phyloP scores from a whole-genome alignment of 352 stramenopile species.

The Phytophthora parvispora region DNA sequence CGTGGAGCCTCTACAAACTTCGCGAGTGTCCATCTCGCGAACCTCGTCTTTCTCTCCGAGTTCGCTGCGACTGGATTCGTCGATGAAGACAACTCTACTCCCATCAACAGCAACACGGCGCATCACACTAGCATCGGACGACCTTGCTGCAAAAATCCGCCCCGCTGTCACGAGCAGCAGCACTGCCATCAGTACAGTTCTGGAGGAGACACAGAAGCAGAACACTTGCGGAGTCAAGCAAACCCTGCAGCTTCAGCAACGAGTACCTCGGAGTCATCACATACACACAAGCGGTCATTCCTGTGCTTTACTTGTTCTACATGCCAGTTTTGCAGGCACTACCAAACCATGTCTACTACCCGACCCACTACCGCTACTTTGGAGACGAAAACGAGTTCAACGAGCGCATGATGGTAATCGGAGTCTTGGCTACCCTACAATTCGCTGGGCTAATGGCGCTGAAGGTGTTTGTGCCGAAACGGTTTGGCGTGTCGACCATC shows the following conservation, averaged over 20 bases:
- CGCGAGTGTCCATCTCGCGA: no score
- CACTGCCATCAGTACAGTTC: constrained; percentile 29
- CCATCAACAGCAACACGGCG: no score
- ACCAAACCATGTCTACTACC: constrained; percentile 36
- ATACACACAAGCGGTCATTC: constrained; percentile 23
- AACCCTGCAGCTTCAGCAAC: constrained; percentile 39
- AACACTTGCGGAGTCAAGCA: constrained; percentile 24
- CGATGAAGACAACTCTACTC: no score
- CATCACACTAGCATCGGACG: no score
- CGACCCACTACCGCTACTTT: constrained; percentile 28
- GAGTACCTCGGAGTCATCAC: constrained; percentile 42
- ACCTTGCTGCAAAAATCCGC: no score
- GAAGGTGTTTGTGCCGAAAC: no score
- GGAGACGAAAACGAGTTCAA: constrained; percentile 16
- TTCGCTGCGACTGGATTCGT: no score
- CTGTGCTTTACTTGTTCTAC: constrained; percentile 36
- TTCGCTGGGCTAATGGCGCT: no score
- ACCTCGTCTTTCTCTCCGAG: no score
- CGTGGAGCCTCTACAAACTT: no score
- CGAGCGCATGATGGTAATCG: constrained; percentile 28
- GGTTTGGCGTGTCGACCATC: no score
- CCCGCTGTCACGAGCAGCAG: neutral
- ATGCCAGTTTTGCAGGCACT: constrained; percentile 23
- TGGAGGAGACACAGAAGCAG: neutral
- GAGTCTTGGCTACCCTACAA: no score